Evolutionary conservation across 257 asterid species (phyloP).

Genomic region (Schizonepeta tenuifolia): DNA sequence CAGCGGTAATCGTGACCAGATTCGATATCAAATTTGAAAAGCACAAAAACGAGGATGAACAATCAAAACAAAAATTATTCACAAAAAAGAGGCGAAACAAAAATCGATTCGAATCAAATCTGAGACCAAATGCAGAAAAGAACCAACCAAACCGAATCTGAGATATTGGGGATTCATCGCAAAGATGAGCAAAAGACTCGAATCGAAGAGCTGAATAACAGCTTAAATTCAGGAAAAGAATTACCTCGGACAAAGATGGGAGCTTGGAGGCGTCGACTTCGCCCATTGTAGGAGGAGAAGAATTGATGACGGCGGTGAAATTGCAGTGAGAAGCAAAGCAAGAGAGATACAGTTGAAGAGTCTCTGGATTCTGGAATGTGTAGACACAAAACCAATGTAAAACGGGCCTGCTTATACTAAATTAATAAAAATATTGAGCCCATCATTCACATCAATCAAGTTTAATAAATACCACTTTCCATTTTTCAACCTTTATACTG

Average conservation of each 20-base stretch:
- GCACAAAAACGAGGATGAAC: background rate
- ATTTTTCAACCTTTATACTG: too few relatives aligned
- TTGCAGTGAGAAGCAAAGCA: background rate
- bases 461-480: too few relatives aligned
- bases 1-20: background rate
- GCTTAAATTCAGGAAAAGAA: background rate
- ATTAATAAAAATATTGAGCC: background rate
- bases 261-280: constrained; percentile 48
- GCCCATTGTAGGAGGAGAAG: constrained; percentile 49
- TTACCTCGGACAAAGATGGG: constrained; percentile 65
- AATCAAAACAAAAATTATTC: background rate
- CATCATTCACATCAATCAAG: background rate
- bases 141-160: constrained; percentile 9
- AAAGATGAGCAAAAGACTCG: constrained; percentile 20
- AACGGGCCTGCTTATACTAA: background rate
- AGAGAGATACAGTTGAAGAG: background rate
- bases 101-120: background rate
- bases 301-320: constrained; percentile 33
- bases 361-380: too few relatives aligned
- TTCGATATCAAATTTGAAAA: background rate
- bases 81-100: background rate
- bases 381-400: background rate
- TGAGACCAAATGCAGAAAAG: background rate
- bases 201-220: background rate
- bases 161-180: background rate